phyloP scores from a whole-genome alignment of 176 grass and related monocot genomes.

The Oryza glumipatula region DNA sequence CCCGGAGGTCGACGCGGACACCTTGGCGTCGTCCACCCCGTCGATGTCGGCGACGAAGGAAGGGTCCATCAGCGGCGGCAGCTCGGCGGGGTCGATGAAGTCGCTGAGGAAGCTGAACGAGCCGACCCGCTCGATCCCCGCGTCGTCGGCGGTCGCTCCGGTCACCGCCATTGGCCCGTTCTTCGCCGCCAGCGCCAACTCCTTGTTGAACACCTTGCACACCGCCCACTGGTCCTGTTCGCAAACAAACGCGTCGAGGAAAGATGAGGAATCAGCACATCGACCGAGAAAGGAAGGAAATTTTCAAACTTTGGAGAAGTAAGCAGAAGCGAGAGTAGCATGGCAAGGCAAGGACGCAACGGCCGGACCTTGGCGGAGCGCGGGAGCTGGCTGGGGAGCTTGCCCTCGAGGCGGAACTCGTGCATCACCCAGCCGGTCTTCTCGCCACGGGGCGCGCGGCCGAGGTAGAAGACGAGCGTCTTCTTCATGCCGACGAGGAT shows the following conservation, averaged over 20 bases:
- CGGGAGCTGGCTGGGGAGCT: constrained; percentile 48
- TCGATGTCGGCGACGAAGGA: constrained; percentile 34
- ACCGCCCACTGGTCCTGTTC: constrained; percentile 91
- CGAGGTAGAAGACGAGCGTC: constrained; percentile 98
- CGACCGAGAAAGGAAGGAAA: constrained; percentile 9
- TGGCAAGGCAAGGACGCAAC: not conserved
- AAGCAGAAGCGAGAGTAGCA: not conserved
- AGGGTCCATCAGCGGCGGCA: constrained; percentile 68
- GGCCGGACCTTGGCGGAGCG: constrained; percentile 66
- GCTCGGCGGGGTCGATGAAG: constrained; percentile 54
- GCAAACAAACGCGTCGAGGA: not conserved
- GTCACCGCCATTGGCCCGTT: constrained; percentile 37
- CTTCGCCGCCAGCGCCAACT: constrained; percentile 37
- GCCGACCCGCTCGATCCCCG: constrained; percentile 50
- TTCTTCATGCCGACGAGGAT: constrained; percentile 98
- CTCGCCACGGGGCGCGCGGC: constrained; percentile 80
- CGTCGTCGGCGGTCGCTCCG: not conserved
- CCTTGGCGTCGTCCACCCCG: constrained; percentile 46
- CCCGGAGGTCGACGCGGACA: constrained; percentile 37
- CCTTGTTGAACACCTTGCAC: constrained; percentile 86
- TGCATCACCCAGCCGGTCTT: constrained; percentile 97
- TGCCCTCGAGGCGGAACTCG: constrained; percentile 87
- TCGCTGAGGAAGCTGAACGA: constrained; percentile 49
- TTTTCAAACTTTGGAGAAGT: not conserved
- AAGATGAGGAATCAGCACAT: not conserved